phyloP scores from a whole-genome alignment of 2,329 filamentous ascomycete genomes.

The Fusarium zealandicum region DNA sequence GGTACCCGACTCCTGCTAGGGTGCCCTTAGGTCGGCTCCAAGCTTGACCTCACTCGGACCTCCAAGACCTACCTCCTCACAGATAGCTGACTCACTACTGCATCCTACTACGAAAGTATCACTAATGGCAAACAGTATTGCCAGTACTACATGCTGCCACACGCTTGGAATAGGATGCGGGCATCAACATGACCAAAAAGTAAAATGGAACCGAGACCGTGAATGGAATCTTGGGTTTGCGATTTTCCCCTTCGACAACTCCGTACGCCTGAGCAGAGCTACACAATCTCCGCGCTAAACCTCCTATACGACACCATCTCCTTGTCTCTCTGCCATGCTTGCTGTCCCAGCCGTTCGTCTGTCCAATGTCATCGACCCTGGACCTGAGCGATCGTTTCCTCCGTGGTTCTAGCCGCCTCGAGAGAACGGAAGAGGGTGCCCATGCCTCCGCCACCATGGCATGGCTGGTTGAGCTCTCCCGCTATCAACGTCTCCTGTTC shows the following conservation, averaged over 20 bases:
- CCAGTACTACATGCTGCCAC: neutral
- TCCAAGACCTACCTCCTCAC: too few species aligned
- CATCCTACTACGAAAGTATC: neutral
- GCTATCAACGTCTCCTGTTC: conserved; percentile 23
- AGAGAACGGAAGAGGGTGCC: neutral
- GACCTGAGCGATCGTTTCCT: conserved; percentile 1
- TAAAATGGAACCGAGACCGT: neutral
- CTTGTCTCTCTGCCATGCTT: conserved; percentile 14
- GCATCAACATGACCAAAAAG: too few species aligned
- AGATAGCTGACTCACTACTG: neutral
- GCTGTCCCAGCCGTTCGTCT: conserved; percentile 6
- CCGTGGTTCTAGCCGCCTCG: conserved; percentile 1
- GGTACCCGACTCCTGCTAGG: conserved; percentile 22
- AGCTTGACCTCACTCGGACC: conserved; percentile 9
- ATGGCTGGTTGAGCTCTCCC: conserved; percentile 12
- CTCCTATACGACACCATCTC: conserved; percentile 1
- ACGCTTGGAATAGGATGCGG: neutral
- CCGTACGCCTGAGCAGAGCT: conserved; percentile 34
- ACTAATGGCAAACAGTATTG: neutral
- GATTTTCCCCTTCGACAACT: conserved; percentile 29
- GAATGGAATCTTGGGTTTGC: conserved; percentile 22
- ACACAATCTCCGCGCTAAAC: conserved; percentile 33
- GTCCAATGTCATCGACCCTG: conserved; percentile 20
- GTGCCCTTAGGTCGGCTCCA: conserved; percentile 18
- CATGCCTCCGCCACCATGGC: conserved; percentile 18